Base-by-base conservation (phyloP, 2,329 filamentous ascomycete genomes). In the Trichoderma koningiopsis region DNA sequence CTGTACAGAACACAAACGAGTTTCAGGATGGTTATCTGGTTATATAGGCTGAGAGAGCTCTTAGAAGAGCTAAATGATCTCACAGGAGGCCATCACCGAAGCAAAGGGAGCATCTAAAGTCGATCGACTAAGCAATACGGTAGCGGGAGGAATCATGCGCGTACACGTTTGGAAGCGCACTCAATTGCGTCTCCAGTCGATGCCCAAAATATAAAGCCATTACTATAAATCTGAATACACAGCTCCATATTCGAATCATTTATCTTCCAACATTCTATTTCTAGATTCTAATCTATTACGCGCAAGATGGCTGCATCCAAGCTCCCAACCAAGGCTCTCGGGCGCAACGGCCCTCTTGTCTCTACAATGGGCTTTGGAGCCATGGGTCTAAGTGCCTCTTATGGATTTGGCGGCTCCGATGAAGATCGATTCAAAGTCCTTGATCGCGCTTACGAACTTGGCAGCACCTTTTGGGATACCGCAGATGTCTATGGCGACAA, bases 401-500 rank as follows among this genome's bases (percentile, higher is more conserved):
- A 83, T 49, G 81, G 82, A 29, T 5, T 83, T 82, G 63, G 43
- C 43, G 70, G 71, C 62, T 80, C 84, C 2, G 85, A 87, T 35
- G 76, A 81, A 27, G 83, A 87, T 70, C 82, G 84, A 3, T 79
- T 87, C 68, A 80, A 80, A 4, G 72, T 88, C 2, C 82, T 88
- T 24, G 85, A 88, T 74, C 80, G 80, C 14, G 82, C 82, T 3
- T 83, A 83, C 76, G 83, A 84, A 33, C 72, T 83, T 1, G 87
- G 87, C 61, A 81, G 82, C 60, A 81, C 79, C 13, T 83, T 84
- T 74, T 88, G 85, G 85, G 86, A 88, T 71, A 82, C 81, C 6
- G 79, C 80, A 35, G 78, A 84, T 62, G 76, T 77, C 27, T 86
- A 87, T 71, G 82, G 77, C 47, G 83, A 84, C 71, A 82, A 74